Evolutionary conservation across 1,284 basidiomycete species (phyloP).

Genomic region (Veloboletus limbatus): DNA sequence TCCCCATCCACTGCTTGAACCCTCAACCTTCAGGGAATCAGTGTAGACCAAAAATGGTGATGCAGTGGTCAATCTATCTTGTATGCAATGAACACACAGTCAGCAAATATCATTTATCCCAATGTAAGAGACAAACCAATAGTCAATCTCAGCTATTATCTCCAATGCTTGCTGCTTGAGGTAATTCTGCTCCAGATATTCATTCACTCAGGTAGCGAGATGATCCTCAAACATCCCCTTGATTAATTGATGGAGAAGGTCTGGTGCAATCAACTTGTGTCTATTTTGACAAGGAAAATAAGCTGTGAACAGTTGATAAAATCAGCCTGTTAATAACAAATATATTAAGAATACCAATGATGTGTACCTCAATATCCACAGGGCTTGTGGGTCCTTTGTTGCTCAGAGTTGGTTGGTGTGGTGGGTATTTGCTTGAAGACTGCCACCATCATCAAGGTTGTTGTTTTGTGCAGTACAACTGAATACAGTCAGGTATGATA

Average conservation of each 20-base stretch:
- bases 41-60: conserved; percentile 5
- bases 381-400: not conserved
- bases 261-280: not conserved
- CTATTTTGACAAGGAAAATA: not conserved
- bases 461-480: not conserved
- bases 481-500: no score
- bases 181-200: not conserved
- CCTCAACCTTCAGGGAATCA: conserved; percentile 9
- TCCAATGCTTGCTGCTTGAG: not conserved
- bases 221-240: not conserved
- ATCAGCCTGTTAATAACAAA: not conserved
- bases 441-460: not conserved
- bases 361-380: not conserved
- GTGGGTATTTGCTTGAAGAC: not conserved
- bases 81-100: no score
- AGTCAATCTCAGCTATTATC: conserved; percentile 8
- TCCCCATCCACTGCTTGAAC: conserved; percentile 14
- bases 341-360: no score
- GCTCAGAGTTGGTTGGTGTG: not conserved
- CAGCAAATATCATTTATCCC: not conserved
- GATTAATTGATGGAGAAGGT: not conserved
- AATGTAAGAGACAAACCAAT: no score
- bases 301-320: not conserved
- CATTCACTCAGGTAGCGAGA: not conserved
- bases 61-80: conserved; percentile 4